These are phyloP conservation scores for Colletotrichum navitas DNA, from an alignment of 2,329 filamentous ascomycete species.

Conservation along the genomic window DNA sequence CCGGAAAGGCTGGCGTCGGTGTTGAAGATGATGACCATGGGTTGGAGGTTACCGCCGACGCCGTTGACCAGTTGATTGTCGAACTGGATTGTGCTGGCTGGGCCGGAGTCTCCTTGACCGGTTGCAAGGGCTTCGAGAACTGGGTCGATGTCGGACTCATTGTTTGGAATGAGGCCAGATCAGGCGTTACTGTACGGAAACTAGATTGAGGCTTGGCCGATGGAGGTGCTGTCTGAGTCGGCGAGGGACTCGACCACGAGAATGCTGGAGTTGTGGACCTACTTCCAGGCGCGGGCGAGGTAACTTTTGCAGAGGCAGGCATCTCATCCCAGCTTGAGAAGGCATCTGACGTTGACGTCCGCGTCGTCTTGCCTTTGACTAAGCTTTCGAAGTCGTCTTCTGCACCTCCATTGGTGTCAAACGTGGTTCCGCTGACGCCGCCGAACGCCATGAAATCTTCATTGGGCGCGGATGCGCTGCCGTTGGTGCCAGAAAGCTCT, in stretches of 20 bases:
- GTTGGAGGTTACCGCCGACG: conserved; percentile 56
- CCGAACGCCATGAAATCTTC: conserved; percentile 80
- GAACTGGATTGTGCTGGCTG: conserved; percentile 48
- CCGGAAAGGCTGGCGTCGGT: conserved; percentile 32
- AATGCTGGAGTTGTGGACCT: conserved; percentile 62
- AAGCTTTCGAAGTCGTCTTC: conserved; percentile 88
- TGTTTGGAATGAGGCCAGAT: conserved; percentile 66
- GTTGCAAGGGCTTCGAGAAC: conserved; percentile 71
- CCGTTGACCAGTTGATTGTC: conserved; percentile 66
- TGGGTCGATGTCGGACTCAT: conserved; percentile 72
- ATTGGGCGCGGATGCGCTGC: conserved; percentile 62
- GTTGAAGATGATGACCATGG: conserved; percentile 61
- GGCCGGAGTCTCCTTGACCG: conserved; percentile 47
- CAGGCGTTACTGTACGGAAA: conserved; percentile 71
- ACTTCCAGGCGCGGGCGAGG: conserved; percentile 52
- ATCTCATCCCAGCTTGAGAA: conserved; percentile 64
- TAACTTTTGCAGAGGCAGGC: conserved; percentile 50
- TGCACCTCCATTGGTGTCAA: conserved; percentile 66
- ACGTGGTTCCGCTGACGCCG: conserved; percentile 71
- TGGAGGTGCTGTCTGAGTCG: conserved; percentile 52
- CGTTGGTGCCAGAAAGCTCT: conserved; percentile 77
- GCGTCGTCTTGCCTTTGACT: conserved; percentile 78
- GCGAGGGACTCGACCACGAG: conserved; percentile 73
- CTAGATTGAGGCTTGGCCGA: conserved; percentile 56
- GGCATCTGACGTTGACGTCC: conserved; percentile 54